phyloP scores from a whole-genome alignment of 495 filamentous ascomycete species.

The Evernia prunastri region DNA sequence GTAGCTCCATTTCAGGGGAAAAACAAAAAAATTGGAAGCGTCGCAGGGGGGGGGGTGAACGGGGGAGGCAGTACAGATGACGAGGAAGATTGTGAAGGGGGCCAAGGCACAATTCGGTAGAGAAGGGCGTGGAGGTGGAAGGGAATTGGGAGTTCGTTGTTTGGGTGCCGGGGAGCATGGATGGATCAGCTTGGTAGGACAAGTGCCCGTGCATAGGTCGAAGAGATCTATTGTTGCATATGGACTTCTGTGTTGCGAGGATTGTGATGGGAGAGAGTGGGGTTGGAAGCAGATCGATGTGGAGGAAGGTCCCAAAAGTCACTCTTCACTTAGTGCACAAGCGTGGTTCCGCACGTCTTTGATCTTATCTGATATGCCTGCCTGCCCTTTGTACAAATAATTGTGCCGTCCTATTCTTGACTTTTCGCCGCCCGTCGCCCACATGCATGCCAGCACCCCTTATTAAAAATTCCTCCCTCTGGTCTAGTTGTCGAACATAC shows the following conservation, averaged over 20 bases:
- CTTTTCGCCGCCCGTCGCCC: conserved; percentile 4
- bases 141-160: too few species aligned
- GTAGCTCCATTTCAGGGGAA: too few species aligned
- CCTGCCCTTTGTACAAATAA: conserved; percentile 2
- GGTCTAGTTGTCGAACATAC: conserved; percentile 10
- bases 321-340: conserved; percentile 33
- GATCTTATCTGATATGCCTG: conserved; percentile 10
- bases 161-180: too few species aligned
- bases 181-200: too few species aligned
- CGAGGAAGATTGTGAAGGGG: too few species aligned
- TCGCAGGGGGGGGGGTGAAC: not conserved
- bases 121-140: too few species aligned
- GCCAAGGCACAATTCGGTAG: too few species aligned
- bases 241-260: not conserved
- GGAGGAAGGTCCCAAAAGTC: not conserved
- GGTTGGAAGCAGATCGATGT: not conserved
- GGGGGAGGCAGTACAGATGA: too few species aligned
- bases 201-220: too few species aligned
- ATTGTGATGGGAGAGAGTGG: not conserved
- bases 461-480: conserved; percentile 3
- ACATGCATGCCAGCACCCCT: conserved; percentile 6
- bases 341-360: conserved; percentile 31
- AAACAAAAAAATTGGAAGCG: not conserved
- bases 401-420: conserved; percentile 4
- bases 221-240: too few species aligned